phyloP scores from a whole-genome alignment of 345 rosid species.

The Arabidopsis arenosa region DNA sequence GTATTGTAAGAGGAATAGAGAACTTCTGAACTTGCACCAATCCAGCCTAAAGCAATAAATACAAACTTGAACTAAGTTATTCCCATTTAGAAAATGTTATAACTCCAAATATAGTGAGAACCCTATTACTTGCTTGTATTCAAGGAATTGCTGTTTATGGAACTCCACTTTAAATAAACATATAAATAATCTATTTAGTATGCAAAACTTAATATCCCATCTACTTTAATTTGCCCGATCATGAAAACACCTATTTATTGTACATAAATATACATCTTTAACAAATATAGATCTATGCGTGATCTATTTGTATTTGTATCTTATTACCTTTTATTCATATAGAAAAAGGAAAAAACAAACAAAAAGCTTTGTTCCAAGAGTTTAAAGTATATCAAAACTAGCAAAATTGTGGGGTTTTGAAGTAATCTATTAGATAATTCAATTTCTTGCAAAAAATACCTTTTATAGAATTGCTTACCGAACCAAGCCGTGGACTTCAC shows the following conservation, averaged over 20 bases:
- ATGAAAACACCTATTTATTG: conserved; percentile 43
- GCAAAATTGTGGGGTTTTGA: conserved; percentile 33
- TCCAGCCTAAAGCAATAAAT: conserved; percentile 35
- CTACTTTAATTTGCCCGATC: conserved; percentile 39
- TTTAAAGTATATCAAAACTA: conserved; percentile 28
- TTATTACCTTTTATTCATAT: conserved; percentile 27
- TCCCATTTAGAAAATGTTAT: conserved; percentile 20
- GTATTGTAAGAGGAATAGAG: conserved; percentile 15
- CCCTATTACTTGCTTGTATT: conserved; percentile 32
- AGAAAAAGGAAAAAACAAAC: conserved; percentile 22
- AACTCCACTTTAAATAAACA: conserved; percentile 40
- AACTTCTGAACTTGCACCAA: conserved; percentile 42
- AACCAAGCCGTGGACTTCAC: conserved; percentile 45
- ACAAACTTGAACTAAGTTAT: neutral
- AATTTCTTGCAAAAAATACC: conserved; percentile 38
- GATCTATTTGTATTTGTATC: conserved; percentile 36
- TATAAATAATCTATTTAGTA: conserved; percentile 20
- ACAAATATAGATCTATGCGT: conserved; percentile 40
- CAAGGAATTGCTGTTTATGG: conserved; percentile 38
- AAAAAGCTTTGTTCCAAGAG: conserved; percentile 32
- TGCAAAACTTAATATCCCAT: conserved; percentile 13
- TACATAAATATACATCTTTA: conserved; percentile 35
- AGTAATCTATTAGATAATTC: conserved; percentile 17
- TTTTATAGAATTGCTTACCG: conserved; percentile 38
- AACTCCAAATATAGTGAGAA: conserved; percentile 24